These are phyloP conservation scores for Ustilago bromivora DNA, from an alignment of 1,284 basidiomycete genomes.

Conservation along the genomic window DNA sequence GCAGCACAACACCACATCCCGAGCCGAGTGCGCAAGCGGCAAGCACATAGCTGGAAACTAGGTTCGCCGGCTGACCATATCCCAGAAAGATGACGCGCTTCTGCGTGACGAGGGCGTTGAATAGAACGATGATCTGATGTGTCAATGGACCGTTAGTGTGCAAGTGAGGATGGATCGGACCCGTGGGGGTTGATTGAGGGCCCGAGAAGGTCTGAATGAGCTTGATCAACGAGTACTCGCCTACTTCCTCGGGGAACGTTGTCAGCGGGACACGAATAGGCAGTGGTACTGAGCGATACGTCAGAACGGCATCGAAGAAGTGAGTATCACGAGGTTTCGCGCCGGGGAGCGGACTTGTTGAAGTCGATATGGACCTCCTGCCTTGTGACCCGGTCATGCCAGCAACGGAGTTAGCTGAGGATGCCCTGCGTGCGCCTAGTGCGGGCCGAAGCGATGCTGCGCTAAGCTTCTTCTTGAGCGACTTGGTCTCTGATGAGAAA, in stretches of 20 bases:
- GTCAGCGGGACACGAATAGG: conserved; percentile 59
- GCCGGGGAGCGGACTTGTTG: conserved; percentile 23
- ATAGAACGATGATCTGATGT: conserved; percentile 90
- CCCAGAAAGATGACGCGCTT: conserved; percentile 95
- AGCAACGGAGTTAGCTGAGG: conserved; percentile 40
- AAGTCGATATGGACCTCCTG: conserved; percentile 20
- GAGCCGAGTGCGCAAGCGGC: conserved; percentile 91
- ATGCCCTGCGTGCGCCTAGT: conserved; percentile 37
- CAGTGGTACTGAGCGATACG: conserved; percentile 72
- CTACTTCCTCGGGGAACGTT: conserved; percentile 82
- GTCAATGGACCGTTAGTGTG: conserved; percentile 91
- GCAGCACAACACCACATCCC: conserved; percentile 82
- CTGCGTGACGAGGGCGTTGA: conserved; percentile 92
- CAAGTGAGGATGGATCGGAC: conserved; percentile 88
- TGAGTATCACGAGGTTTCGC: conserved; percentile 80
- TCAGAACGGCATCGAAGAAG: conserved; percentile 86
- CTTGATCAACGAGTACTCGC: conserved; percentile 94
- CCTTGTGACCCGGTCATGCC: conserved; percentile 11
- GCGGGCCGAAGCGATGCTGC: conserved; percentile 38
- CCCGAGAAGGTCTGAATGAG: conserved; percentile 88
- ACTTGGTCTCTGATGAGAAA: conserved; percentile 41
- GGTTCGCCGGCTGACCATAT: conserved; percentile 79
- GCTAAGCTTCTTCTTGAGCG: conserved; percentile 47
- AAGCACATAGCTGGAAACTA: conserved; percentile 88
- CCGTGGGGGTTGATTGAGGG: conserved; percentile 73